A percentile compares a stretch with the other conserved stretches of the same genome.
These are phyloP conservation scores for Rhodotorula toruloides DNA, from an alignment of 768 basidiomycete species.

Conservation along the genomic window DNA sequence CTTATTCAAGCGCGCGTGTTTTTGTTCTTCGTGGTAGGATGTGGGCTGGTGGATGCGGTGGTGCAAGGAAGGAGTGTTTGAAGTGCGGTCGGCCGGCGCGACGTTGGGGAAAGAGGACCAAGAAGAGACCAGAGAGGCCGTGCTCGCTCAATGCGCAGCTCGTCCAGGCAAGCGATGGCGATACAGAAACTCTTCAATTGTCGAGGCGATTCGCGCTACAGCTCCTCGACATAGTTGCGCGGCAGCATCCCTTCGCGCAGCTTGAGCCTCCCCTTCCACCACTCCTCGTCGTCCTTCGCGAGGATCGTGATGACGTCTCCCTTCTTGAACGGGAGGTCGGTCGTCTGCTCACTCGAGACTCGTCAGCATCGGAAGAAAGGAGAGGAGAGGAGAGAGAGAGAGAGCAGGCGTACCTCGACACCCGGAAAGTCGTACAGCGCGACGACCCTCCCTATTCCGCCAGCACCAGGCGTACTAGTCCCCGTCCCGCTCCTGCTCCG, in stretches of 20 bases:
- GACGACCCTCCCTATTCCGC: conserved; percentile 23
- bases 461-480: neutral
- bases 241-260: conserved; percentile 14
- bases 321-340: conserved; percentile 38
- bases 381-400: neutral
- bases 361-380: too few species aligned
- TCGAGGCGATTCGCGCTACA: neutral
- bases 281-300: conserved; percentile 21
- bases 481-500: conserved; percentile 18
- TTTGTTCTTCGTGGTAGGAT: too few species aligned
- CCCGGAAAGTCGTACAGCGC: conserved; percentile 34
- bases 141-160: neutral
- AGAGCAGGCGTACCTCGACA: conserved; percentile 25
- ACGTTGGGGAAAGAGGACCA: too few species aligned
- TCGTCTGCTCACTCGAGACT: neutral
- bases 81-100: too few species aligned
- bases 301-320: conserved; percentile 28
- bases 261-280: conserved; percentile 25
- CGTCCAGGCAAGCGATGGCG: too few species aligned
- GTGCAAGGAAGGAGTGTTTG: too few species aligned
- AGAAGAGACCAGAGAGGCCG: too few species aligned
- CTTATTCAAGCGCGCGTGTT: neutral
- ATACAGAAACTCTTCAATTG: too few species aligned
- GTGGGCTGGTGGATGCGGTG: too few species aligned
- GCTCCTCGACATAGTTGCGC: conserved; percentile 15